Percentiles rank a stretch among this genome's conserved stretches.
Evolutionary conservation across 2,329 filamentous ascomycete genomes (phyloP).

Genomic region (Pseudofabraea citricarpa): DNA sequence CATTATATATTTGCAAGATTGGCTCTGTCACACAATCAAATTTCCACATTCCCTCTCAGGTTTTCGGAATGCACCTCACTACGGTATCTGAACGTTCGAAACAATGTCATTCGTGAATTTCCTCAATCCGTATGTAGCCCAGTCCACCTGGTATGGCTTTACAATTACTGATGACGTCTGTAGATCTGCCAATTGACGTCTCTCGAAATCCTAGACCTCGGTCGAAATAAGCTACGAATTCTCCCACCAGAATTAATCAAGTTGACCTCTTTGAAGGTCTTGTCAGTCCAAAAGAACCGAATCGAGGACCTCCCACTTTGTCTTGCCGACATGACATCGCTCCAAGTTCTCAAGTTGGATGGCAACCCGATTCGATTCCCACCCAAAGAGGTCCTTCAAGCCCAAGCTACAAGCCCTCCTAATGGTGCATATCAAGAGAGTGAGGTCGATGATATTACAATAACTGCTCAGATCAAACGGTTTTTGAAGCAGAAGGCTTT

Average conservation of each 20-base stretch:
- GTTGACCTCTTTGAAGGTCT: conserved; percentile 79
- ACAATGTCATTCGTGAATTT: conserved; percentile 67
- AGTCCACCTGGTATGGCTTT: neutral
- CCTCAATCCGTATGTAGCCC: conserved; percentile 52
- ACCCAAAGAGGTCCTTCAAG: conserved; percentile 62
- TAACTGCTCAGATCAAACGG: conserved; percentile 58
- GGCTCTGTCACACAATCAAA: conserved; percentile 75
- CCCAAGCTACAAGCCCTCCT: conserved; percentile 49
- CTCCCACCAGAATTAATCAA: conserved; percentile 77
- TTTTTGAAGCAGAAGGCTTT: conserved; percentile 46
- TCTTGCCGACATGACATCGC: conserved; percentile 81
- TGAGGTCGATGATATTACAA: conserved; percentile 56
- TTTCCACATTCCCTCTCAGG: conserved; percentile 63
- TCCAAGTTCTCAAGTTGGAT: conserved; percentile 85
- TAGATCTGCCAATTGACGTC: conserved; percentile 82
- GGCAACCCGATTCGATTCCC: conserved; percentile 84
- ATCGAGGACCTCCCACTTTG: conserved; percentile 81
- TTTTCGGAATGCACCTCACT: conserved; percentile 74
- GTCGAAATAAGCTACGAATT: conserved; percentile 75
- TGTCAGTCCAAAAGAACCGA: conserved; percentile 82
- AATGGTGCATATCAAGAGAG: conserved; percentile 51
- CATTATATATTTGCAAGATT: conserved; percentile 44
- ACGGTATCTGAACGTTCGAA: conserved; percentile 75
- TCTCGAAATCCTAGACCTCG: conserved; percentile 89
- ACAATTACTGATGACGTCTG: conserved; percentile 9